A percentile compares a stretch with the other conserved stretches of the same genome.
phyloP scores from a whole-genome alignment of 129 eudicot species.

The Artemisia annua region DNA sequence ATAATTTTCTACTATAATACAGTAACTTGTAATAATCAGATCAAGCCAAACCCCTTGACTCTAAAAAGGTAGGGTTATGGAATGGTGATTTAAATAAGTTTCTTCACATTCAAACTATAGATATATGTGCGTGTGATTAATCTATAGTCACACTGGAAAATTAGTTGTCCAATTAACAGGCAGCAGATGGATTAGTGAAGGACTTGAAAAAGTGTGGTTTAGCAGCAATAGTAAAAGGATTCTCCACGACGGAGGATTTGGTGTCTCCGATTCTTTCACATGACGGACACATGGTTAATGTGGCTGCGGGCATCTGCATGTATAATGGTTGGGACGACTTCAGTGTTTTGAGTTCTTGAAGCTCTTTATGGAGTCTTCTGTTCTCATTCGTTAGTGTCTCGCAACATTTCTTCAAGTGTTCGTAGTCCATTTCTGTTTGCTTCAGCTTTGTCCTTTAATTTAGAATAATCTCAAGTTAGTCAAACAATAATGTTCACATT shows the following conservation, averaged over 20 bases:
- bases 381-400: conserved; percentile 79
- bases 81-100: conserved; percentile 17
- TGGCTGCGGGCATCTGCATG: conserved; percentile 94
- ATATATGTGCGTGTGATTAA: conserved; percentile 10
- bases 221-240: conserved; percentile 36
- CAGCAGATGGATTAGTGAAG: conserved; percentile 67
- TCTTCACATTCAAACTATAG: conserved; percentile 21
- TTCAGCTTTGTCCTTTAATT: conserved; percentile 77
- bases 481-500: not conserved
- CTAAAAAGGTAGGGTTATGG: conserved; percentile 52
- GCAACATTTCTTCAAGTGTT: conserved; percentile 79
- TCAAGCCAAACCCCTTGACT: conserved; percentile 50
- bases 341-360: conserved; percentile 77
- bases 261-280: conserved; percentile 71
- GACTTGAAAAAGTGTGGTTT: conserved; percentile 55
- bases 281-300: conserved; percentile 92
- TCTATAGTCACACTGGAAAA: conserved; percentile 18
- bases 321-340: conserved; percentile 62
- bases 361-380: conserved; percentile 78
- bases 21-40: conserved; percentile 20
- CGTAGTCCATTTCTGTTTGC: conserved; percentile 95
- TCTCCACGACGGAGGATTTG: conserved; percentile 29
- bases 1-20: conserved; percentile 21
- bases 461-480: conserved; percentile 1
- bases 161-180: conserved; percentile 41